Percentiles rank a stretch among this genome's conserved stretches.
Conservation (phyloP, 2,329 filamentous ascomycete species). For the Sporothrix luriei region DNA sequence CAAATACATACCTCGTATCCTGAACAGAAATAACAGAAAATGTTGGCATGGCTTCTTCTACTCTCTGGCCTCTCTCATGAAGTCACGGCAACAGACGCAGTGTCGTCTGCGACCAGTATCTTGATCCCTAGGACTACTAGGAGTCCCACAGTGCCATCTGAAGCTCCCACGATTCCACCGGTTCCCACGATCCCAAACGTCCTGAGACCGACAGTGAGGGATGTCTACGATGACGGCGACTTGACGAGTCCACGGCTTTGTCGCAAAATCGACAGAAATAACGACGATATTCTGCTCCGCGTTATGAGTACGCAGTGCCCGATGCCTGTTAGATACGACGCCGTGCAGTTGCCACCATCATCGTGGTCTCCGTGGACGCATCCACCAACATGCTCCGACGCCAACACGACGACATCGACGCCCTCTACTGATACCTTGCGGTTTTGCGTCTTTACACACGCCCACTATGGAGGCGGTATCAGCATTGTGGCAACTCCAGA, state of each 20-base stretch:
- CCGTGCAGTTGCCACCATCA: neutral
- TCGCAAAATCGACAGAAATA: neutral
- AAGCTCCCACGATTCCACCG: neutral
- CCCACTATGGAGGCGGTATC: slow-evolving; percentile 33
- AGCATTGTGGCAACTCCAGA: slow-evolving; percentile 40
- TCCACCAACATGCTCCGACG: slow-evolving; percentile 35
- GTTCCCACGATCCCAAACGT: neutral
- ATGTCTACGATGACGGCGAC: slow-evolving; percentile 12
- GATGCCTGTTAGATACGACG: neutral
- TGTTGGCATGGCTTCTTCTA: slow-evolving; percentile 13
- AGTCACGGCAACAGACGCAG: neutral
- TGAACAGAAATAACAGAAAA: no score
- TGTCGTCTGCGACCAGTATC: neutral
- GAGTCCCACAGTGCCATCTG: neutral
- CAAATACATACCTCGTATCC: neutral
- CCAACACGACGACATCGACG: slow-evolving; percentile 21
- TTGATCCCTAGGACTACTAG: neutral
- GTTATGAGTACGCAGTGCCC: neutral
- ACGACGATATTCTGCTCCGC: neutral
- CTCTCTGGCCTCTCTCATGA: neutral
- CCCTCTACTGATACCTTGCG: neutral
- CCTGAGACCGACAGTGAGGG: neutral
- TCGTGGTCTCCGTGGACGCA: slow-evolving; percentile 38
- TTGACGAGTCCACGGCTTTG: neutral
- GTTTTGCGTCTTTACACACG: slow-evolving; percentile 39